Evolutionary conservation across 768 basidiomycete species (phyloP), one percentile per base, ranked within the genome.

Genomic region (Udeniomyces megalosporus): DNA sequence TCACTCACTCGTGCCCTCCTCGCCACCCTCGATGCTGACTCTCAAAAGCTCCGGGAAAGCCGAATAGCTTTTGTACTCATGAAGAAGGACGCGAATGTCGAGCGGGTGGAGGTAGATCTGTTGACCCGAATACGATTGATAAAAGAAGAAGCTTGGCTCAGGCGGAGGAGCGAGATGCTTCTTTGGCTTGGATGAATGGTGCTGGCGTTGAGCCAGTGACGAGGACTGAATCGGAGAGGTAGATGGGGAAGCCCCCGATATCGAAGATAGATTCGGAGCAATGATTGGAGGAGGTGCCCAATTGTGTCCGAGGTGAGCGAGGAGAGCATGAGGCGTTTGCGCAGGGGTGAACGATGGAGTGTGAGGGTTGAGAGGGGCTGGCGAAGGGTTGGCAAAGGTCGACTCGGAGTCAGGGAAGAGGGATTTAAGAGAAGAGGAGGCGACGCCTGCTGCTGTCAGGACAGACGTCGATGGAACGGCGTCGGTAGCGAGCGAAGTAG

Each of bases 91-190:
- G 74, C 84, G 85, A 74, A 95, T 96, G 71, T 99, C 93, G 32
- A 99, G 80, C 2, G 93, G 93, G 69, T 95, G 90, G 12, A 99
- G 81, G 77, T 87, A 99, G 67, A 95, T 79, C 11, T 89, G 86
- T 61, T 86, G 78, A 14, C 95, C 95, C 1, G 88, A 86, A 0
- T 88, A 82, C 20, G 90, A 86, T 72, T 97, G 95, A 72, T 97
- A 99, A 74, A 86, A 99, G 71, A 86, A 91, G 75, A 93, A 99
- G 10, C 88, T 85, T 11, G 88, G 85, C 17, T 86, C 85, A 24
- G 20, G 51, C 29, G 49, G 59, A 10, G 86, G 86, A 20, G 85
- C 31, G 20, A 53, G 86, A 2, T 64, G 63, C 44, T 62, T 60
- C 38, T 51, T 58, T 51, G 67, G 60, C n/a, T 46, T 53, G 4